Evolutionary conservation across 73 alveolate species (phyloP), one percentile per base, ranked within the genome.

Genomic region (Paramecium tetraurelia): DNA sequence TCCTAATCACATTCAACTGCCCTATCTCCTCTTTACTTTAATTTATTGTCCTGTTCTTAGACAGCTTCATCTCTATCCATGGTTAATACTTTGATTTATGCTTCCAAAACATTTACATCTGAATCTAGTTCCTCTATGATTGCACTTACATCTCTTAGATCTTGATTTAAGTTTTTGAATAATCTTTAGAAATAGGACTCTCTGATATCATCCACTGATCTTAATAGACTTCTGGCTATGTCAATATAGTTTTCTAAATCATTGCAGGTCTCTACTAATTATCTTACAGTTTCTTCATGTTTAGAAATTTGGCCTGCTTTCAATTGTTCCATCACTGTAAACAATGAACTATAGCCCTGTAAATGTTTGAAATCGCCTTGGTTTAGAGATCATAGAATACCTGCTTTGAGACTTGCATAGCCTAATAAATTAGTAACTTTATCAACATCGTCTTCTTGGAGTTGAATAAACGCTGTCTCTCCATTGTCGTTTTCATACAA

Each of bases 171-270:
- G 21, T 22, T 44, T 20, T 80, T 46, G 46, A 2, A 80, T 41
- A 80, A 63, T 80, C 90, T 80, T 35, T 80, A n/a, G 29, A 80
- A 80, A 46, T 80, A 80, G 0, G 46, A 20, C 2, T 80, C 43
- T 48, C 90, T 80, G 2, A 80, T 80, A 10, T 80, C 90, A 80
- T 80, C 90, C 10, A 80, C 90, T 7, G 90, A 80, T 44, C 90
- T 43, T 35, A 80, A 80, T 46, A 80, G 33, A 48, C 76, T 46
- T 40, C 90, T 40, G 6, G 90, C 75, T 10, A 44, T 44, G 43
- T 80, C 90, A 80, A 80, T 80, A 44, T 80, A 80, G 24, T 80
- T 48, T 46, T 80, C 90, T 8, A 80, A 46, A 80, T 80, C 90
- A 41, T 44, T 44, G 57, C 90, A 80, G 4, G 43, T 44, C 14